Percentiles rank a stretch among this genome's conserved stretches.
phyloP scores from a whole-genome alignment of 2,329 filamentous ascomycete species.

The Cladosporium sphaerospermum region DNA sequence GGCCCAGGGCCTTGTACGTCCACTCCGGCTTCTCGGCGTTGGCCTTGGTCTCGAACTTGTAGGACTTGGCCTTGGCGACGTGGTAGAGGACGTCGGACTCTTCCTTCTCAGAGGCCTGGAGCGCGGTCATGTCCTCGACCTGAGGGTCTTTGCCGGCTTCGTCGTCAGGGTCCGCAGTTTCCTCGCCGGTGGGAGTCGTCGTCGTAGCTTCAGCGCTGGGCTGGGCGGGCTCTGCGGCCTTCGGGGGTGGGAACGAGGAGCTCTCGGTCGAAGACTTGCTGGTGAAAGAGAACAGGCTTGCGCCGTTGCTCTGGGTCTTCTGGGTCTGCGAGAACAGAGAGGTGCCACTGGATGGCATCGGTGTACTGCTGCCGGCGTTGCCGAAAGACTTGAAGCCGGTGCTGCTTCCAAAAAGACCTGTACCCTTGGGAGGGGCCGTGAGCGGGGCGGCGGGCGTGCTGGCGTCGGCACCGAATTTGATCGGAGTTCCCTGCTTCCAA shows the following conservation, averaged over 20 bases:
- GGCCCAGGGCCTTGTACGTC: slow-evolving; percentile 64
- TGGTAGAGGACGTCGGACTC: slow-evolving; percentile 66
- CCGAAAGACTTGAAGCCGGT: not conserved
- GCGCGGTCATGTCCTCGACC: slow-evolving; percentile 64
- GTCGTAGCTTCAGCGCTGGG: slow-evolving; percentile 35
- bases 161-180: slow-evolving; percentile 20
- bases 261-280: slow-evolving; percentile 1
- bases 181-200: slow-evolving; percentile 34
- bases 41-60: slow-evolving; percentile 51
- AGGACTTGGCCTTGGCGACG: slow-evolving; percentile 59
- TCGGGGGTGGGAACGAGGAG: not conserved
- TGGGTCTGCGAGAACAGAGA: slow-evolving; percentile 7
- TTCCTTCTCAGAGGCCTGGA: slow-evolving; percentile 54
- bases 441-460: slow-evolving; percentile 17
- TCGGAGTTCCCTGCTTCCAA: slow-evolving; percentile 43
- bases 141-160: slow-evolving; percentile 32
- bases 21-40: slow-evolving; percentile 55
- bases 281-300: slow-evolving; percentile 7
- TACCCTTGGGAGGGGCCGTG: slow-evolving; percentile 5
- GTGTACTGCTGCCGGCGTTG: slow-evolving; percentile 4
- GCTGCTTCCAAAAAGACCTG: not conserved
- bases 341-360: slow-evolving; percentile 3
- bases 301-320: not conserved
- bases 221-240: slow-evolving; percentile 26
- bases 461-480: slow-evolving; percentile 39